phyloP scores from a whole-genome alignment of 2,329 filamentous ascomycete species.

The Chaetomiaceae sp. region DNA sequence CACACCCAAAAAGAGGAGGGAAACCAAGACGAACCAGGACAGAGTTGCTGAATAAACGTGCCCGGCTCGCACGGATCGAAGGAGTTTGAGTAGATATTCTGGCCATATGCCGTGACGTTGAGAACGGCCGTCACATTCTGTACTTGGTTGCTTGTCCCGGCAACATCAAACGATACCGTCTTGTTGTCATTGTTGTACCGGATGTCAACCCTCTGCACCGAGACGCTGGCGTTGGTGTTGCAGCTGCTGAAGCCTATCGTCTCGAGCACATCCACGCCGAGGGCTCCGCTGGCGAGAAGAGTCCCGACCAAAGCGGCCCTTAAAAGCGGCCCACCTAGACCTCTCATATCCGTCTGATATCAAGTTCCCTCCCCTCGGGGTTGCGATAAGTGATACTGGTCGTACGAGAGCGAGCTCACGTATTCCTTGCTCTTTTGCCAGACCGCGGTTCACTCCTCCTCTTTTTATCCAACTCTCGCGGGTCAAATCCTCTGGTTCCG shows the following conservation, averaged over 20 bases:
- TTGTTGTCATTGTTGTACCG: slow-evolving; percentile 72
- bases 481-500: background rate
- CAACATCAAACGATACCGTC: slow-evolving; percentile 74
- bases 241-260: slow-evolving; percentile 80
- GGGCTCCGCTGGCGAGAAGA: slow-evolving; percentile 37
- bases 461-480: background rate
- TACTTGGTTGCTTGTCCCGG: slow-evolving; percentile 65
- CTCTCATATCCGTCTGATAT: slow-evolving; percentile 5
- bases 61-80: slow-evolving; percentile 76
- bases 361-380: background rate
- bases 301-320: slow-evolving; percentile 21
- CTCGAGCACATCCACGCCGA: slow-evolving; percentile 68
- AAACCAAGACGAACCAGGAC: slow-evolving; percentile 60
- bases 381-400: background rate
- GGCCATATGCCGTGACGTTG: slow-evolving; percentile 78
- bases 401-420: background rate
- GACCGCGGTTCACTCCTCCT: background rate
- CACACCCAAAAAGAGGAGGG: too few relatives aligned
- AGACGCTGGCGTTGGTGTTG: slow-evolving; percentile 60
- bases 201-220: slow-evolving; percentile 70
- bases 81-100: slow-evolving; percentile 67
- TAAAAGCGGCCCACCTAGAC: slow-evolving; percentile 12
- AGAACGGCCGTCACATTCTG: slow-evolving; percentile 79
- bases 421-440: background rate
- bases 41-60: slow-evolving; percentile 69